Evolutionary conservation across 345 rosid genomes (phyloP).

Genomic region (Populus tremula): DNA sequence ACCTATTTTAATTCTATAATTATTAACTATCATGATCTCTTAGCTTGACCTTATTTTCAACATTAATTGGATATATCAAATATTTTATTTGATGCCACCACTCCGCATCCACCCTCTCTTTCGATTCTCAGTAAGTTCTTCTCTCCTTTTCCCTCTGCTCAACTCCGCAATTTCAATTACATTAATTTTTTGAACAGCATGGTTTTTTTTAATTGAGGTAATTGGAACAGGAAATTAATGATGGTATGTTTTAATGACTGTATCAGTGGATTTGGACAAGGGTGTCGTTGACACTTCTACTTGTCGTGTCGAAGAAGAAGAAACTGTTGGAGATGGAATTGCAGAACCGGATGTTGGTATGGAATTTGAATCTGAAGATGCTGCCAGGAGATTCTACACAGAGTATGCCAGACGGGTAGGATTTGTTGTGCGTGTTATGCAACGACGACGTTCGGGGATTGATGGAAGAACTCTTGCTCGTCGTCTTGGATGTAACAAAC

Average conservation of each 20-base stretch:
- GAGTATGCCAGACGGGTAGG: conserved; percentile 67
- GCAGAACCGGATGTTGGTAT: conserved; percentile 67
- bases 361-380: conserved; percentile 81
- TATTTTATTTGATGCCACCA: not conserved
- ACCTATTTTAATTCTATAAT: no score
- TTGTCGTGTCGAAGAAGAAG: conserved; percentile 34
- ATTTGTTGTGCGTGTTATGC: conserved; percentile 73
- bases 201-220: no score
- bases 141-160: not conserved
- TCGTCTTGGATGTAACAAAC: conserved; percentile 79
- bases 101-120: not conserved
- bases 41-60: no score
- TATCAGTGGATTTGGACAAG: conserved; percentile 52
- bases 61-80: no score
- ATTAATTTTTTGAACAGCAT: no score
- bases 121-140: not conserved
- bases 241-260: not conserved
- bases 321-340: conserved; percentile 33
- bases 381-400: conserved; percentile 55
- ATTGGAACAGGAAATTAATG: not conserved
- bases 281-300: conserved; percentile 31
- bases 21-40: no score
- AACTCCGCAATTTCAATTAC: not conserved
- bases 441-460: conserved; percentile 73
- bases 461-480: conserved; percentile 81